phyloP scores from a whole-genome alignment of 2,329 filamentous ascomycete species.

The Curvularia sp. region DNA sequence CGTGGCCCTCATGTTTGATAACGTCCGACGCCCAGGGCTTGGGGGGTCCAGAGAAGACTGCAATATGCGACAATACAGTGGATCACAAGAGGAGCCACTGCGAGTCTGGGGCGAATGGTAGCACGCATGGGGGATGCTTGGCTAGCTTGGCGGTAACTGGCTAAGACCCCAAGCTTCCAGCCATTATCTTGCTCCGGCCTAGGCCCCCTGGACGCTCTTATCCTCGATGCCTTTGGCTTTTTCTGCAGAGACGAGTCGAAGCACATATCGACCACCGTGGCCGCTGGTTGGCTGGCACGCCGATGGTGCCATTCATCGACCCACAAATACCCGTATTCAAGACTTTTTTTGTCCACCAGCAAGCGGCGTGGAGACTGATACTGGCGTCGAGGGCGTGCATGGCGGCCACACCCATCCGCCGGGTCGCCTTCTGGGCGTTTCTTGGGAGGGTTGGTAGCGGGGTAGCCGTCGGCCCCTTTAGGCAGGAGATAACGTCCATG shows the following conservation, averaged over 20 bases:
- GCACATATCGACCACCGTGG: neutral
- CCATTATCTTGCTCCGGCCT: conserved; percentile 13
- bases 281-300: neutral
- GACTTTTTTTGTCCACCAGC: neutral
- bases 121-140: conserved; percentile 1
- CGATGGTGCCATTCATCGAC: neutral
- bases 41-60: conserved; percentile 6
- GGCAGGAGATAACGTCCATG: conserved; percentile 17
- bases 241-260: neutral
- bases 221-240: neutral
- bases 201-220: conserved; percentile 4
- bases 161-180: conserved; percentile 17
- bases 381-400: neutral
- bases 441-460: conserved; percentile 18
- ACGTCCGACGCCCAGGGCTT: conserved; percentile 10
- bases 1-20: neutral
- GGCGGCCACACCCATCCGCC: neutral
- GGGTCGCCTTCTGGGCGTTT: conserved; percentile 12
- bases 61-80: conserved; percentile 2
- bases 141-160: conserved; percentile 14
- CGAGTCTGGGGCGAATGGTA: conserved; percentile 6
- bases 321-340: conserved; percentile 14
- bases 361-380: conserved; percentile 14
- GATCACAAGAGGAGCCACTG: neutral
- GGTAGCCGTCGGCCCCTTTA: conserved; percentile 18